phyloP scores from a whole-genome alignment of 83 land plant species.

The Diphasiastrum complanatum region DNA sequence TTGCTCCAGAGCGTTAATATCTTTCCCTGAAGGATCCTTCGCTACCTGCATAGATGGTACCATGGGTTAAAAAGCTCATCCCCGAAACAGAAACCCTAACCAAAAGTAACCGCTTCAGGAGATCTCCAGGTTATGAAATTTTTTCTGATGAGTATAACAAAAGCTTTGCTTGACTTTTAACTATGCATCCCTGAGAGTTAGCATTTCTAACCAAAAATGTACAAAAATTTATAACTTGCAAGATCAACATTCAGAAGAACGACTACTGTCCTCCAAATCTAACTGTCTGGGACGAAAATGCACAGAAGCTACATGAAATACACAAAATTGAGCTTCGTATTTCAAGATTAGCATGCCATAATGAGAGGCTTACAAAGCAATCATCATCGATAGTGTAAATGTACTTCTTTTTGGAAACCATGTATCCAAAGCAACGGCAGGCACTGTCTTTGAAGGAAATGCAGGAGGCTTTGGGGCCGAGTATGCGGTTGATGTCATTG shows the following conservation, averaged over 20 bases:
- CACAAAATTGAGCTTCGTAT: too few species aligned
- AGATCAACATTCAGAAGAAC: too few species aligned
- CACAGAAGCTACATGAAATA: too few species aligned
- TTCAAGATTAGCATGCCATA: neutral
- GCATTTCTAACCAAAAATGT: too few species aligned
- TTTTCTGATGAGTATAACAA: neutral
- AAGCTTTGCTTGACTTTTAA: neutral
- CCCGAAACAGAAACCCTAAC: neutral
- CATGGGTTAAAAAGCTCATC: neutral
- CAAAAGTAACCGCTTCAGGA: neutral
- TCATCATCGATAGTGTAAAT: slow-evolving; percentile 36
- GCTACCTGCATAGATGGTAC: slow-evolving; percentile 19
- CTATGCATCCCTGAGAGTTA: too few species aligned
- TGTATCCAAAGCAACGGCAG: slow-evolving; percentile 33
- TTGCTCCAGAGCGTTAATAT: slow-evolving; percentile 37
- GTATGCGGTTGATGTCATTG: slow-evolving; percentile 32
- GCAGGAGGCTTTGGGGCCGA: slow-evolving; percentile 35
- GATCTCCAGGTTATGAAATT: neutral
- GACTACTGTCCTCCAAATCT: too few species aligned
- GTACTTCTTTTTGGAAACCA: slow-evolving; percentile 41
- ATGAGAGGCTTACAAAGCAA: slow-evolving; percentile 25
- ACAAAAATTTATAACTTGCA: too few species aligned
- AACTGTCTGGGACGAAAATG: too few species aligned
- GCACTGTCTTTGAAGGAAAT: slow-evolving; percentile 39
- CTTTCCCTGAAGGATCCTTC: slow-evolving; percentile 30